These are phyloP conservation scores for Ustilago tritici DNA, from an alignment of 1,284 basidiomycete genomes.

Conservation along the genomic window DNA sequence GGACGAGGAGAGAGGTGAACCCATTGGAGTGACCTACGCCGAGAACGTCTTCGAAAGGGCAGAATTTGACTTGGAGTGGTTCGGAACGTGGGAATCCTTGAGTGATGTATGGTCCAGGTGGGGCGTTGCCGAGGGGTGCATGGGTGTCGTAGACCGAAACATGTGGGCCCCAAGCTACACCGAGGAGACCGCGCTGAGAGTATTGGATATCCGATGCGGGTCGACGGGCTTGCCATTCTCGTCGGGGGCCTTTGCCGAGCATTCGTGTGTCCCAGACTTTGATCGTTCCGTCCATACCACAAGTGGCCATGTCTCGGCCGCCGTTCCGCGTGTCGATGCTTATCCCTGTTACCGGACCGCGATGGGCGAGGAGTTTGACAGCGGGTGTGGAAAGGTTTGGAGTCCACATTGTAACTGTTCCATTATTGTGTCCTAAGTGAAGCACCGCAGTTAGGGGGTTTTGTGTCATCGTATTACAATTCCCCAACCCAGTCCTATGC, in stretches of 20 bases:
- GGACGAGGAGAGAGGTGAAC: conserved; percentile 86
- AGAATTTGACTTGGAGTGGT: conserved; percentile 77
- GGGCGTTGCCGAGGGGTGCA: conserved; percentile 56
- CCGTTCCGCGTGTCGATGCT: conserved; percentile 80
- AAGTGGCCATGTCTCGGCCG: conserved; percentile 90
- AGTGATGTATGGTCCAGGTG: conserved; percentile 73
- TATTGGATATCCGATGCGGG: conserved; percentile 70
- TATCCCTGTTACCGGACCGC: conserved; percentile 85
- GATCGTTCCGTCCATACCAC: conserved; percentile 86
- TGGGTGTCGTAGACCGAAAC: conserved; percentile 77
- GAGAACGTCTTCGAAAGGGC: conserved; percentile 92
- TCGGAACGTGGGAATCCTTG: conserved; percentile 72
- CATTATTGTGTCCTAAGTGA: conserved; percentile 83
- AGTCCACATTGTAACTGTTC: conserved; percentile 93
- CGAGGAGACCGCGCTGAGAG: conserved; percentile 82
- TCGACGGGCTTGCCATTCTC: conserved; percentile 80
- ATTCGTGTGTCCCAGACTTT: conserved; percentile 96
- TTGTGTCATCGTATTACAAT: conserved; percentile 87
- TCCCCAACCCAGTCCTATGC: conserved; percentile 79
- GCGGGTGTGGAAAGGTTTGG: conserved; percentile 91
- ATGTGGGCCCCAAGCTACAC: conserved; percentile 79
- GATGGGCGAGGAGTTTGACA: conserved; percentile 89
- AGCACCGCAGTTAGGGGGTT: conserved; percentile 91
- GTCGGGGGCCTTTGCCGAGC: conserved; percentile 83
- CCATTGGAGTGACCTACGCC: conserved; percentile 80